Evolutionary conservation across 2,329 filamentous ascomycete genomes (phyloP), one percentile per base, ranked within the genome.

Genomic region (Teratosphaeria gauchensis): DNA sequence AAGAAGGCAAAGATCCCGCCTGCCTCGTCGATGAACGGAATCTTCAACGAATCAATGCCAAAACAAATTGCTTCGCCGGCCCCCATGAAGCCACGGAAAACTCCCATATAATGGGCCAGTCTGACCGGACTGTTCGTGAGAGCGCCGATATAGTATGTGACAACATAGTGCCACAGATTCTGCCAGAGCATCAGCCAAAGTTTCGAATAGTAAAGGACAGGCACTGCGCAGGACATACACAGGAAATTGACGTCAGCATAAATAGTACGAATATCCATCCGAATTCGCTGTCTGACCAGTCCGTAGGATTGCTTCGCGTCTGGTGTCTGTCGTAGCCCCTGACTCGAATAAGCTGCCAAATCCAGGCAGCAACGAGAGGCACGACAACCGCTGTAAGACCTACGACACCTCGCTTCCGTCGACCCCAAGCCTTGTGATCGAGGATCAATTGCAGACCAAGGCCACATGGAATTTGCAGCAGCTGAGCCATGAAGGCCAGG

Each of bases 21-120:
- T 1, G 64, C 65, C 53, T 65, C 64, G 24, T 64, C 62, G 55
- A 68, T 61, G 56, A 64, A 70, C 0, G 66, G 67, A 12, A 69
- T 62, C 12, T 61, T 58, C 28, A 67, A 65, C 0, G 64, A 66
- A 55, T 70, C 67, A 9, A 69, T 52, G 9, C 65, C 63, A 56
- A 71, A 71, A 56, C 67, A 66, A 8, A 70, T 62, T 11, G 68
- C 68, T 59, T 71, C 69, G 5, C 66, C 69, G 0, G 67, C 68
- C 1, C 62, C 69, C 1, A 70, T 61, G 12, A 69, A 58, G 7
- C 68, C 67, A 11, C 68, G 64, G 53, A 67, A 69, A 11, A 69
- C 65, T 14, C 68, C 68, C 3, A 62, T 52, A 24, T 59, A 59
- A 33, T 61, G 58, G 8, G 61, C 62, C 33, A 58, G 55, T 35